Evolutionary conservation across 2,329 filamentous ascomycete species (phyloP), one percentile per base, ranked within the genome.

Genomic region (Aspergillus vadensis): DNA sequence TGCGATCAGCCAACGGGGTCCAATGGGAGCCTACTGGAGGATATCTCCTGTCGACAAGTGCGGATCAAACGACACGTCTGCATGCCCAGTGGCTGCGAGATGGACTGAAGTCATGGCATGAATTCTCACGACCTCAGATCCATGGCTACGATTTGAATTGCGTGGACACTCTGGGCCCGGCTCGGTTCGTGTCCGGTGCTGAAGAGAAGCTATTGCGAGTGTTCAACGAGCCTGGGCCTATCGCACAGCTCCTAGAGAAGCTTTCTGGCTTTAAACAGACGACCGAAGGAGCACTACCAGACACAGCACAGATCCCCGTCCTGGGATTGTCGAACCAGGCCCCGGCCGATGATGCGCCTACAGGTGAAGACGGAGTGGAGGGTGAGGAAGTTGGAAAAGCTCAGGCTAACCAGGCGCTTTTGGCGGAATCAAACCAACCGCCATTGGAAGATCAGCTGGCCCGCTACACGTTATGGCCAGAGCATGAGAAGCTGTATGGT

Each of bases 111-210:
- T 92, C 91, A 10, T 99, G 95, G 95, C 94, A 98, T 76, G 95
- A 99, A 75, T 92, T 98, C 81, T 90, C 93, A 1, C 84, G 95
- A 53, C 95, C 95, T 4, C 95, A 99, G 74, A 99, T 99, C 65
- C 95, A 99, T 74, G 95, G 95, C 39, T 99, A 99, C 75, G 94
- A 99, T 74, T 84, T 99, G 57, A 99, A 98, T 80, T 98, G 95
- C 75, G 88, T 98, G 64, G 90, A 92, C 70, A 85, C 88, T 0
- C 81, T 97, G 5, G 88, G 86, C 7, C 77, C 85, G 7, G 83
- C 86, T 7, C 89, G 89, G 67, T 99, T 99, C 72, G 89, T 98
- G 21, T 96, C 93, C 2, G 95, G 95, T 6, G 95, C 95, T 3
- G 95, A 99, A 67, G 95, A 99, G 80, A 99, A 99, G 78, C 86